Evolutionary conservation across 306 rosid species (phyloP).

Genomic region (Alnus glutinosa): DNA sequence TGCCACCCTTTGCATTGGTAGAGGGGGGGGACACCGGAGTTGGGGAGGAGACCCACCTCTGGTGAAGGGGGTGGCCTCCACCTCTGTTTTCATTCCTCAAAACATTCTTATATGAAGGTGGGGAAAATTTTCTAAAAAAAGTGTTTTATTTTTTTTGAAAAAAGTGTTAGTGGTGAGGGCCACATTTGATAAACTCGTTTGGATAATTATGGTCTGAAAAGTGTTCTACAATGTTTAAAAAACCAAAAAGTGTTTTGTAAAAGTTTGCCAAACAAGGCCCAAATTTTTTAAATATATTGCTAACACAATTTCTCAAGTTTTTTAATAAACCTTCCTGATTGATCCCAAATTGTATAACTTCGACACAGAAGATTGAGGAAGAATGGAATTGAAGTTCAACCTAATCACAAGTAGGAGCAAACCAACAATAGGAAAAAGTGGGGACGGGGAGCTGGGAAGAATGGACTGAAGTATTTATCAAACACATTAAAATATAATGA

Average conservation of each 20-base stretch:
- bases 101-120: too few relatives aligned
- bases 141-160: too few relatives aligned
- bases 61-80: too few relatives aligned
- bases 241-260: too few relatives aligned
- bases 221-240: too few relatives aligned
- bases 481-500: constrained; percentile 8
- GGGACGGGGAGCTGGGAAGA: neutral
- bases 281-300: too few relatives aligned
- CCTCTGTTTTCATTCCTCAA: too few relatives aligned
- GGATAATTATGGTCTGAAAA: neutral
- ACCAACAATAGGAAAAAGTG: neutral
- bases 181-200: neutral
- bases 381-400: neutral
- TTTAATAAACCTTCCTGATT: neutral
- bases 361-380: constrained; percentile 10
- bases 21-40: too few relatives aligned
- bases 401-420: neutral
- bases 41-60: too few relatives aligned
- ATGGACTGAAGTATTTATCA: constrained; percentile 9
- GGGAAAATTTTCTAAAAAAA: too few relatives aligned
- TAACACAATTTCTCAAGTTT: neutral
- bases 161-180: neutral
- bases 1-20: too few relatives aligned
- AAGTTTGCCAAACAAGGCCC: too few relatives aligned
- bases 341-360: neutral